Evolutionary conservation across 2,329 filamentous ascomycete species (phyloP), one percentile per base, ranked within the genome.

Genomic region (Penicillium sp.): DNA sequence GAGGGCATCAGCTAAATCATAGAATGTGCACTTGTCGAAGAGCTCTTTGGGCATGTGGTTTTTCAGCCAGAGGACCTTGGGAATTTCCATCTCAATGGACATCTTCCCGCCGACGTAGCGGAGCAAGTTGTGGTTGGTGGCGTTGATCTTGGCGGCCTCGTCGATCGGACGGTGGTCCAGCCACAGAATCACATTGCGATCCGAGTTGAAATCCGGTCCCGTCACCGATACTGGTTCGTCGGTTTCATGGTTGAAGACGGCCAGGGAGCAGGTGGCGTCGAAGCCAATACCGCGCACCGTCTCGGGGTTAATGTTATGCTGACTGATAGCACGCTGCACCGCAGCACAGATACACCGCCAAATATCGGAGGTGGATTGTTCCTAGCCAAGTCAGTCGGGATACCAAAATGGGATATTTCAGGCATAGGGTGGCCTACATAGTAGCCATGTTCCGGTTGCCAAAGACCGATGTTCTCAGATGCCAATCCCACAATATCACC

Each of bases 41-140:
- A 93, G 78, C 63, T 95, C 88, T 47, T 87, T 80, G 2, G 93
- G 87, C 93, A 98, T 97, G 74, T 97, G 82, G 72, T 95, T 95
- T 80, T 97, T 97, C 66, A 98, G 80, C 93, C 93, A 98, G 50
- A 97, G 79, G 1, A 96, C 89, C 75, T 98, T 98, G 56, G 93
- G 93, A 48, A 98, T 95, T 71, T 98, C 93, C 93, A 98, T 98
- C 77, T 98, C 93, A 58, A 96, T 92, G 68, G 89, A 95, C 93
- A 98, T 98, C 69, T 87, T 92, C 56, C 93, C 93, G 60, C 93
- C 93, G 15, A 98, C 93, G 67, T 98, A 98, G 65, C 90, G 87
- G 51, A 98, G 82, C 46, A 98, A 78, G 70, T 95, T 93, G 77
- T 98, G 93, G 46, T 85, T 80, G 2, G 93, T 97, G 47, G 83